Percentiles rank a stretch among this genome's conserved stretches.
Conservation (phyloP, 140 eudicot species). For the Cichorium intybus region DNA sequence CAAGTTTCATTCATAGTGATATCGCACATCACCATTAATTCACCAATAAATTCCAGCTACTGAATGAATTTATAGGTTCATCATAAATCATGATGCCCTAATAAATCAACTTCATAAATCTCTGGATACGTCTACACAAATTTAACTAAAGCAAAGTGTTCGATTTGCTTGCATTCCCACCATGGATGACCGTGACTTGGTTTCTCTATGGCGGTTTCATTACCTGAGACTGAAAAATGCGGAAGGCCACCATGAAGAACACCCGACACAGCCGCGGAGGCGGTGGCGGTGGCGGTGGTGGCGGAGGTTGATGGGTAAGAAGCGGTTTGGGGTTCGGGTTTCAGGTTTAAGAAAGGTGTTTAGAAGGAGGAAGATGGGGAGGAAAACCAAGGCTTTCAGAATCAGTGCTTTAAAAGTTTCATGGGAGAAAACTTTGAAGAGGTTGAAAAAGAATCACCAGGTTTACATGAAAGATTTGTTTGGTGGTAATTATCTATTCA, state of each 20-base stretch:
- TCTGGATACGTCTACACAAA: not conserved
- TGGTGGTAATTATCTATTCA: slow-evolving; percentile 20
- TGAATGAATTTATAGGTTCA: not conserved
- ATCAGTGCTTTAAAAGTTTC: slow-evolving; percentile 14
- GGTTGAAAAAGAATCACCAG: slow-evolving; percentile 18
- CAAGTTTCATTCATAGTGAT: not conserved
- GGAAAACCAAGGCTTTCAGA: slow-evolving; percentile 11
- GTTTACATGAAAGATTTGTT: slow-evolving; percentile 28
- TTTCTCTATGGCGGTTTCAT: slow-evolving; percentile 18
- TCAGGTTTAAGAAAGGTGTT: slow-evolving; percentile 21
- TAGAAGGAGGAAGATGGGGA: slow-evolving; percentile 15
- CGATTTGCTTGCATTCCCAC: not conserved
- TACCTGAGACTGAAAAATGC: slow-evolving; percentile 19
- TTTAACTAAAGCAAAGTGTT: not conserved
- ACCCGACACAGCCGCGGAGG: not conserved
- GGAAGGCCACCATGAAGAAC: slow-evolving; percentile 4
- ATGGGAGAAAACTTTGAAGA: slow-evolving; percentile 24
- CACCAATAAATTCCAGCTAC: slow-evolving; percentile 24
- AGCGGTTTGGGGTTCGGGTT: slow-evolving; percentile 18
- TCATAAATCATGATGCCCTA: slow-evolving; percentile 4
- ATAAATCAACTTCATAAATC: not conserved
- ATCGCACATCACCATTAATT: slow-evolving; percentile 25
- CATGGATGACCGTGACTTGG: slow-evolving; percentile 20
- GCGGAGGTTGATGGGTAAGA: slow-evolving; percentile 21
- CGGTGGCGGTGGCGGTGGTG: slow-evolving; percentile 1